These are phyloP conservation scores for Boletus tylopilopsis DNA, from an alignment of 768 basidiomycete species.

Conservation along the genomic window DNA sequence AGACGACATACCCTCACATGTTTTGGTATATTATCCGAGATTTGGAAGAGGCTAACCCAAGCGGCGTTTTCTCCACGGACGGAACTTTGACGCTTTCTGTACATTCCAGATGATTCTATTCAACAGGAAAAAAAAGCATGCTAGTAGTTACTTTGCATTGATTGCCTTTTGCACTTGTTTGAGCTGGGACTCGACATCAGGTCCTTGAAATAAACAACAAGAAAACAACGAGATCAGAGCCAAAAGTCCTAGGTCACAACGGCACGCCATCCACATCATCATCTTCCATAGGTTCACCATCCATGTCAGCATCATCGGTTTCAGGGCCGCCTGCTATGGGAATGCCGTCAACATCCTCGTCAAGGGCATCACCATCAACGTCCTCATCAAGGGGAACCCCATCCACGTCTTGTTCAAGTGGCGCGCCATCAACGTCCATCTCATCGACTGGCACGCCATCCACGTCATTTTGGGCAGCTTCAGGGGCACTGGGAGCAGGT, in stretches of 20 bases:
- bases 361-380: constrained; percentile 26
- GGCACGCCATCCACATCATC: constrained; percentile 40
- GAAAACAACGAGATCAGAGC: not conserved
- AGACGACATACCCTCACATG: constrained; percentile 19
- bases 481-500: constrained; percentile 20
- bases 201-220: not conserved
- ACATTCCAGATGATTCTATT: not conserved
- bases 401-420: constrained; percentile 37
- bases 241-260: constrained; percentile 24
- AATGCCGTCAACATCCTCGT: constrained; percentile 38
- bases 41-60: constrained; percentile 18
- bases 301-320: constrained; percentile 16
- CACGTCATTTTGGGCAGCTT: constrained; percentile 39
- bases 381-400: constrained; percentile 34
- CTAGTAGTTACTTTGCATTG: no score
- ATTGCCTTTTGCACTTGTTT: not conserved
- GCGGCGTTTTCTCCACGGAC: constrained; percentile 20
- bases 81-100: constrained; percentile 21
- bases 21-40: constrained; percentile 17
- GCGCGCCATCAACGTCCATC: constrained; percentile 49
- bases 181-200: not conserved
- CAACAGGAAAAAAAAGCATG: not conserved
- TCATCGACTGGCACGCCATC: constrained; percentile 52
- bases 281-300: constrained; percentile 29
- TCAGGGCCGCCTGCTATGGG: constrained; percentile 28